Percentiles rank a stretch among this genome's conserved stretches.
phyloP scores from a whole-genome alignment of 495 filamentous ascomycete species.

The Aspergillus baeticus region DNA sequence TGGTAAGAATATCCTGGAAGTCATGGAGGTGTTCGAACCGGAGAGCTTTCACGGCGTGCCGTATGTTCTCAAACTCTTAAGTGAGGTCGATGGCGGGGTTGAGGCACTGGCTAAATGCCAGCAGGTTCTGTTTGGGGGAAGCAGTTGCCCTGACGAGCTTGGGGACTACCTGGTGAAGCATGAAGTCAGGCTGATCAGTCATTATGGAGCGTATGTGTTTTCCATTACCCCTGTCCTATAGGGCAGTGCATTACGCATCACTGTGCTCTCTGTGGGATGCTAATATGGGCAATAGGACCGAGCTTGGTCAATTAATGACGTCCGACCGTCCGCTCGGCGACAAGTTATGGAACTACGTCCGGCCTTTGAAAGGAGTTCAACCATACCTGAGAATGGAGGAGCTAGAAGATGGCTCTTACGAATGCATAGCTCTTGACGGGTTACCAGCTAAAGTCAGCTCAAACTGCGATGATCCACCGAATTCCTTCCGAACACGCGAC shows the following conservation, averaged over 20 bases:
- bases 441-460: constrained; percentile 62
- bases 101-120: constrained; percentile 41
- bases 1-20: constrained; percentile 44
- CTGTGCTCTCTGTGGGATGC: not conserved
- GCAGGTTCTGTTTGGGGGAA: constrained; percentile 49
- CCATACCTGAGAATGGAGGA: constrained; percentile 49
- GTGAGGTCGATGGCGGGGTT: constrained; percentile 45
- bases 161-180: constrained; percentile 50
- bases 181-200: constrained; percentile 53
- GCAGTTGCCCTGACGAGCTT: constrained; percentile 54
- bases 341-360: constrained; percentile 64
- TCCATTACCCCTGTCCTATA: not conserved
- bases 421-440: constrained; percentile 55
- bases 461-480: constrained; percentile 54
- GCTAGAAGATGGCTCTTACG: constrained; percentile 48
- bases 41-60: constrained; percentile 54
- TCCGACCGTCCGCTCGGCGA: constrained; percentile 46
- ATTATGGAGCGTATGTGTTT: constrained; percentile 37
- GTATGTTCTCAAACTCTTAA: constrained; percentile 52
- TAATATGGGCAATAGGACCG: constrained; percentile 31
- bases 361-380: constrained; percentile 32
- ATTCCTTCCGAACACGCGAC: constrained; percentile 34
- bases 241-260: not conserved
- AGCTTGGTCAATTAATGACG: constrained; percentile 56
- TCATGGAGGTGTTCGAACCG: constrained; percentile 40